Evolutionary conservation across 2,329 filamentous ascomycete species (phyloP).

Genomic region (Alternaria sp.): DNA sequence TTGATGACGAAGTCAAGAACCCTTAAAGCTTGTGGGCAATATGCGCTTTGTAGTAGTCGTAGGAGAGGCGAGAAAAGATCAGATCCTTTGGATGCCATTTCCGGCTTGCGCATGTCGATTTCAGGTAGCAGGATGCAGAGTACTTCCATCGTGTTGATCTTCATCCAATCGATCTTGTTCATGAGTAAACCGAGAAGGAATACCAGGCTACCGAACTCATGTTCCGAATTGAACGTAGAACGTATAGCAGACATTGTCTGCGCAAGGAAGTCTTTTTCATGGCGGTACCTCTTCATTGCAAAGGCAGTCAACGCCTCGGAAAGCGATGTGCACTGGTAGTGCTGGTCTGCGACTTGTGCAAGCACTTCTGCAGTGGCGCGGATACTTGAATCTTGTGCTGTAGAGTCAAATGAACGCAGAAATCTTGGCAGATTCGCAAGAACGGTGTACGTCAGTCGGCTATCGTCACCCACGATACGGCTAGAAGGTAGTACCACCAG

Average conservation of each 20-base stretch:
- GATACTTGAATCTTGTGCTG: conserved; percentile 57
- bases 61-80: conserved; percentile 94
- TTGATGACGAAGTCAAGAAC: conserved; percentile 96
- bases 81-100: conserved; percentile 88
- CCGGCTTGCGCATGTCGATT: conserved; percentile 90
- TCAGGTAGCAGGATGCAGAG: conserved; percentile 85
- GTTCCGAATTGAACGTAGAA: conserved; percentile 78
- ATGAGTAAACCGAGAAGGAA: conserved; percentile 92
- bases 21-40: conserved; percentile 88
- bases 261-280: conserved; percentile 76
- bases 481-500: conserved; percentile 82
- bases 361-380: conserved; percentile 73
- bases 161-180: conserved; percentile 88
- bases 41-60: conserved; percentile 88
- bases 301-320: conserved; percentile 75
- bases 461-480: conserved; percentile 80
- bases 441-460: conserved; percentile 82
- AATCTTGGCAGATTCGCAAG: conserved; percentile 92
- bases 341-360: conserved; percentile 75
- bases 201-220: conserved; percentile 84
- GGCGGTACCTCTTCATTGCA: conserved; percentile 70
- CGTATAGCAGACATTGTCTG: conserved; percentile 78
- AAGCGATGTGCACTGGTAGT: conserved; percentile 73
- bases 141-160: conserved; percentile 90
- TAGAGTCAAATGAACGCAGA: conserved; percentile 77